Conservation (phyloP, 2,329 filamentous ascomycete genomes). For the Incumbomyces lentus region DNA sequence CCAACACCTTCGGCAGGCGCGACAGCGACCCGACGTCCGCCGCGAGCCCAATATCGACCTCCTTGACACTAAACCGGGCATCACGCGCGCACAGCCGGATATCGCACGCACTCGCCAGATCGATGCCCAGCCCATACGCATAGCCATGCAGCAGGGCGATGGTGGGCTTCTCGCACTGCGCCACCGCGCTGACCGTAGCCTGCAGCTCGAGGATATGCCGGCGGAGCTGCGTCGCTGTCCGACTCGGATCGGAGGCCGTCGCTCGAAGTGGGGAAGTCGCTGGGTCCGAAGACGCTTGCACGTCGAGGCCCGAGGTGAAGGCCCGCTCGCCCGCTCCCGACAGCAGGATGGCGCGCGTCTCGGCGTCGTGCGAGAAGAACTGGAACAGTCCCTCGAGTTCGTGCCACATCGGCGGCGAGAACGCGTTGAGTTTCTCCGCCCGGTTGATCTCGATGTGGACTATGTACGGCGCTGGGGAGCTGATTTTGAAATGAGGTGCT, state of each 20-base stretch:
- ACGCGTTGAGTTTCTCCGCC: slow-evolving; percentile 77
- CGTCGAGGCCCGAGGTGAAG: slow-evolving; percentile 75
- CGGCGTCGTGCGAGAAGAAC: slow-evolving; percentile 58
- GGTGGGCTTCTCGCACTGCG: slow-evolving; percentile 85
- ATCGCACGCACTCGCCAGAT: slow-evolving; percentile 40
- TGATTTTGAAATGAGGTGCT: slow-evolving; percentile 59
- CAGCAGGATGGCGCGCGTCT: slow-evolving; percentile 67
- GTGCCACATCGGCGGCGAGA: slow-evolving; percentile 73
- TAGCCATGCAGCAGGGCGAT: slow-evolving; percentile 73
- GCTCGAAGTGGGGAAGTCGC: slow-evolving; percentile 20
- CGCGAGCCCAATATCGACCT: slow-evolving; percentile 41
- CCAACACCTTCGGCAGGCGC: slow-evolving; percentile 37
- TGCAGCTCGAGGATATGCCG: slow-evolving; percentile 72
- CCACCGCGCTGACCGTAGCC: slow-evolving; percentile 61
- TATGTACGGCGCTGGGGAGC: slow-evolving; percentile 61
- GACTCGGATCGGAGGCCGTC: slow-evolving; percentile 55
- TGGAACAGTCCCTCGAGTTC: slow-evolving; percentile 66
- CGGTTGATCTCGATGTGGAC: slow-evolving; percentile 91
- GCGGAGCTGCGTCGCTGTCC: slow-evolving; percentile 52
- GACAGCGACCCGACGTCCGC: slow-evolving; percentile 39
- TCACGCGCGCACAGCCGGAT: slow-evolving; percentile 31
- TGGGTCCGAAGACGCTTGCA: slow-evolving; percentile 55
- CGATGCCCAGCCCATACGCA: slow-evolving; percentile 66
- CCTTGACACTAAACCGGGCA: slow-evolving; percentile 35
- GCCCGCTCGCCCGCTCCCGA: slow-evolving; percentile 72